These are phyloP conservation scores for Lycium barbarum DNA, from an alignment of 257 asterid genomes.

Conservation along the genomic window DNA sequence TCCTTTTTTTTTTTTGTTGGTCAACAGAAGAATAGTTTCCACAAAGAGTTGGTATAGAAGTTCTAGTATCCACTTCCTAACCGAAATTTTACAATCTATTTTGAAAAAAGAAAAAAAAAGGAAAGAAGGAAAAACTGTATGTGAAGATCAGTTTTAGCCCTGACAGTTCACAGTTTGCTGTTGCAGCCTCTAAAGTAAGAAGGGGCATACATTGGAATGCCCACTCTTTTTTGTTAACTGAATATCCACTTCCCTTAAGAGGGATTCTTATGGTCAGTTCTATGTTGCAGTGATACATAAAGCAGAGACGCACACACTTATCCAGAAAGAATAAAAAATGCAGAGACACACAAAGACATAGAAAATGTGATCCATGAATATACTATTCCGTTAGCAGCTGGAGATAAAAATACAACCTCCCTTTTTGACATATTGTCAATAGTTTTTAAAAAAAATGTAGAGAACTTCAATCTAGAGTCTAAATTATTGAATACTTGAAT, in stretches of 20 bases:
- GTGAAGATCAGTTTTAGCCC: conserved; percentile 4
- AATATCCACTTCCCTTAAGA: not conserved
- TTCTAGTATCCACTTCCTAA: not conserved
- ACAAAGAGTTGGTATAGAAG: conserved; percentile 14
- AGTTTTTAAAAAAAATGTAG: conserved; percentile 12
- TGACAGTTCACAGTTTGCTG: not conserved
- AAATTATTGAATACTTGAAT: not conserved
- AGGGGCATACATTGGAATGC: not conserved
- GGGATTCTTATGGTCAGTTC: conserved; percentile 9
- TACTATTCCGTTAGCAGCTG: not conserved
- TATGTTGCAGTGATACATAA: conserved; percentile 18
- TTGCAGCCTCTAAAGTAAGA: not conserved
- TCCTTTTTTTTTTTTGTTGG: not conserved
- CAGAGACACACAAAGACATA: not conserved
- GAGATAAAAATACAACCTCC: conserved; percentile 2
- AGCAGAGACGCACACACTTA: not conserved
- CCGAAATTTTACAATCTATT: not conserved
- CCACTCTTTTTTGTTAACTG: not conserved
- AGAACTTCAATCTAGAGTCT: conserved; percentile 22
- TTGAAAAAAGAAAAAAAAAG: not conserved
- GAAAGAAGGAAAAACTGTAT: not conserved
- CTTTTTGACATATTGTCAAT: not conserved
- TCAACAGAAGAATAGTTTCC: conserved; percentile 11
- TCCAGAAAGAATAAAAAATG: not conserved
- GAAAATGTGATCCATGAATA: not conserved